These are phyloP conservation scores for Euryodendron excelsum DNA, from an alignment of 148 eudicot species.

Conservation along the genomic window DNA sequence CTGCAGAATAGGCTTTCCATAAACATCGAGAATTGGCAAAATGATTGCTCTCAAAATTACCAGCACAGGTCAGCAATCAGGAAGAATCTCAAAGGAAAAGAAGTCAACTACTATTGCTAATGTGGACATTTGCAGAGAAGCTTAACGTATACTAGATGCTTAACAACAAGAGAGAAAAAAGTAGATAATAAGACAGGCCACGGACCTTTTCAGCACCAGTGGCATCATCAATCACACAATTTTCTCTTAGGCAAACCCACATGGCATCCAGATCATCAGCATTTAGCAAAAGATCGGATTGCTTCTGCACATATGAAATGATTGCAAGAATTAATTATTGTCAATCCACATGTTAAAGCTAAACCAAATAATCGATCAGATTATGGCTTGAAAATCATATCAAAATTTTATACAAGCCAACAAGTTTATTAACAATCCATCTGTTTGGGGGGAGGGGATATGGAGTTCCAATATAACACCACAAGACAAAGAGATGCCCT, in stretches of 20 bases:
- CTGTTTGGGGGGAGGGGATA: not conserved
- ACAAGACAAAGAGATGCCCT: not conserved
- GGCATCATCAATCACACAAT: conserved; percentile 98
- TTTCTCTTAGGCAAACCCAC: conserved; percentile 99
- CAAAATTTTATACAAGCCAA: not conserved
- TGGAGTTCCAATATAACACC: not conserved
- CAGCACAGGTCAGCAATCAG: not conserved
- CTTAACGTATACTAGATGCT: not conserved
- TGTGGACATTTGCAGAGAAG: not conserved
- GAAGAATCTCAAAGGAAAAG: not conserved
- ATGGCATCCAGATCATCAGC: conserved; percentile 99
- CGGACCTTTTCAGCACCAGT: conserved; percentile 99
- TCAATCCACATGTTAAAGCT: not conserved
- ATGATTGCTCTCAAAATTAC: not conserved
- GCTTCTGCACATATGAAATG: conserved; percentile 61
- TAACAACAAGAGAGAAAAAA: not conserved
- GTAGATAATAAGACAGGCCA: not conserved
- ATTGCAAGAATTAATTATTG: not conserved
- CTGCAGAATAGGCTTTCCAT: too few relatives aligned
- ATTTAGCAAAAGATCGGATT: conserved; percentile 95
- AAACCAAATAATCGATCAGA: not conserved
- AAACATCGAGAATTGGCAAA: too few relatives aligned
- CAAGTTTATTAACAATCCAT: not conserved
- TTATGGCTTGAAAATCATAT: not conserved
- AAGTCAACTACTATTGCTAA: not conserved